Percentiles rank a stretch among this genome's conserved stretches.
phyloP scores from a whole-genome alignment of 2,329 filamentous ascomycete species.

The Bipolaris gigantea region DNA sequence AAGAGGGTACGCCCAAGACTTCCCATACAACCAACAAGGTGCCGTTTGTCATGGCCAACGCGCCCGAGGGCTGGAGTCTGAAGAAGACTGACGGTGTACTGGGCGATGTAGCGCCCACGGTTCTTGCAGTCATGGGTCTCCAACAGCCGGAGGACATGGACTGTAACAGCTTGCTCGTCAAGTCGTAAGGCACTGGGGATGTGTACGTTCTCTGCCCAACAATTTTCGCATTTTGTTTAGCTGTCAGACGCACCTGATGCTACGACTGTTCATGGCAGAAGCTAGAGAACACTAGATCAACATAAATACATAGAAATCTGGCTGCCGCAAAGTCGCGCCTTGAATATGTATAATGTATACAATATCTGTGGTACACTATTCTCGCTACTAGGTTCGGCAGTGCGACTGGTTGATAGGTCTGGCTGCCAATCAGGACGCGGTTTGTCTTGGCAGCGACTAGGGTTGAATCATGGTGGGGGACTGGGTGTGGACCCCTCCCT shows the following conservation, averaged over 20 bases:
- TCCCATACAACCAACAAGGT: constrained; percentile 98
- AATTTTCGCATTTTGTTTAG: background rate
- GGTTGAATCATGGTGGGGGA: constrained; percentile 9
- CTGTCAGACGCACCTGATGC: background rate
- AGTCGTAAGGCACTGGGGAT: constrained; percentile 52
- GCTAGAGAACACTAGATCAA: background rate
- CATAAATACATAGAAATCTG: constrained; percentile 1
- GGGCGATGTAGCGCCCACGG: constrained; percentile 93
- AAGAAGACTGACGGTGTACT: constrained; percentile 86
- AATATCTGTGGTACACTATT: background rate
- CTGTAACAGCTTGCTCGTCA: constrained; percentile 79
- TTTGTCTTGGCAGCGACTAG: constrained; percentile 5
- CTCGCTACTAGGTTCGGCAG: background rate
- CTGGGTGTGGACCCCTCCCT: constrained; percentile 13
- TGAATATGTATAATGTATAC: background rate
- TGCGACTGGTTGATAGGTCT: background rate
- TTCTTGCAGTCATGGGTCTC: constrained; percentile 88
- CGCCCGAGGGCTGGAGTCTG: constrained; percentile 83
- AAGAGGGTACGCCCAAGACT: constrained; percentile 95
- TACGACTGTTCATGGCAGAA: background rate
- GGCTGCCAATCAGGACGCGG: background rate
- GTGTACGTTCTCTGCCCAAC: background rate
- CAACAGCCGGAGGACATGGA: constrained; percentile 91
- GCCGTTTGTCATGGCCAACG: constrained; percentile 97
- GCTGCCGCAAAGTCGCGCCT: background rate